Evolutionary conservation across 345 rosid species (phyloP), one percentile per base, ranked within the genome.

Genomic region (Eucalyptus curtisii): DNA sequence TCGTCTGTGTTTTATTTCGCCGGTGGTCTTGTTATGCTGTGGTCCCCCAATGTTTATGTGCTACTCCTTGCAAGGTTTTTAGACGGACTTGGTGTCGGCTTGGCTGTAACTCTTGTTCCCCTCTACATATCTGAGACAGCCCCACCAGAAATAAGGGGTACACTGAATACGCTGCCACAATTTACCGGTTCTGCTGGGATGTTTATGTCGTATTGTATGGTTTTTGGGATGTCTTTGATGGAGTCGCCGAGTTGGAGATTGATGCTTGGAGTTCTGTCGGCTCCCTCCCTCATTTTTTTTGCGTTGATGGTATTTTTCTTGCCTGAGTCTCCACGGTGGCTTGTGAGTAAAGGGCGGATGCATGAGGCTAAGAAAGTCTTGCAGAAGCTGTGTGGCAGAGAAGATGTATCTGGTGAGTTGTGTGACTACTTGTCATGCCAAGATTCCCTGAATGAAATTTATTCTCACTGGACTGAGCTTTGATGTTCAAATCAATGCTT

Each of bases 241-340:
- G 82, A 89, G 59, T 80, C 85, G 3, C 90, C 90, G 7, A 89
- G 64, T 82, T 89, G 90, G 90, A 87, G 90, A 86, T 71, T 89
- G 84, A 89, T 89, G 90, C 90, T 89, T 16, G 90, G 90, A 80
- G 87, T 89, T 80, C 90, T 89, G 48, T 89, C 89, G 8, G 37
- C 55, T 33, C 90, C 90, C 16, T 89, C 90, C 49, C 89, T 89
- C 30, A 7, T 87, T 80, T 89, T 48, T 76, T 89, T 87, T 84
- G 48, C 48, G 11, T 40, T 89, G 84, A 81, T 57, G 81, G 37
- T 87, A 13, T 81, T 89, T 84, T 89, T 79, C 90, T 87, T 89
- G 89, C 90, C 90, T 7, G 90, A 89, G 88, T 89, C 90, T 37
- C 90, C 90, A 7, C 71, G 90, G 49, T 89, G 90, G 90, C 90